Evolutionary conservation across 2,329 filamentous ascomycete species (phyloP).

Genomic region (Xylariales sp.): DNA sequence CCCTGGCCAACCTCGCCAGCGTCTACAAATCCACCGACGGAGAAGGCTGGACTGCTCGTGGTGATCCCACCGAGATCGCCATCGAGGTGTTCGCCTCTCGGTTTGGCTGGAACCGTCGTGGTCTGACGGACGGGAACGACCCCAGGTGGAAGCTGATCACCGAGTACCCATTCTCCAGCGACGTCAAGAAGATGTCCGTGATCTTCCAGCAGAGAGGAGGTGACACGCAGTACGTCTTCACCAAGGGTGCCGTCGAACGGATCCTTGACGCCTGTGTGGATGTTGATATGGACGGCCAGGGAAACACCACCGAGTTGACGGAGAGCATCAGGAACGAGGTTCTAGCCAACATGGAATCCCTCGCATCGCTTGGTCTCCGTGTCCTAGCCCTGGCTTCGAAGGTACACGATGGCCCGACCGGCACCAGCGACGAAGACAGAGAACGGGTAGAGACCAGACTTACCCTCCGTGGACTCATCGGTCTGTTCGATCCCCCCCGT

Average conservation of each 20-base stretch:
- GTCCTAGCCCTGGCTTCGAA: constrained; percentile 61
- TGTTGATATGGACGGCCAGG: constrained; percentile 27
- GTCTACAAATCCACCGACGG: constrained; percentile 36
- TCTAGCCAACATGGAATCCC: constrained; percentile 56
- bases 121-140: constrained; percentile 41
- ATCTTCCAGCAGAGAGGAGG: constrained; percentile 46
- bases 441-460: constrained; percentile 4
- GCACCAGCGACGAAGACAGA: constrained; percentile 15
- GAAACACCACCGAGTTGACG: constrained; percentile 34
- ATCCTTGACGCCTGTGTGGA: constrained; percentile 55
- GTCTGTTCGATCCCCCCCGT: constrained; percentile 50
- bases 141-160: constrained; percentile 52
- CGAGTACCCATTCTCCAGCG: constrained; percentile 68
- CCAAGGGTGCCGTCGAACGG: constrained; percentile 64
- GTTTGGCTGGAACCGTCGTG: constrained; percentile 55
- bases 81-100: constrained; percentile 67
- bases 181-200: constrained; percentile 71
- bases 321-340: constrained; percentile 47
- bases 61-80: constrained; percentile 66
- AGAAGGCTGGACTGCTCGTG: constrained; percentile 52
- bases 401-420: constrained; percentile 19
- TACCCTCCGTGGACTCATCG: constrained; percentile 3
- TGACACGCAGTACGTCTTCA: constrained; percentile 34
- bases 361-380: constrained; percentile 55
- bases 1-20: constrained; percentile 51